These are phyloP conservation scores for Lachancea dasiensis DNA, from an alignment of 805 yeast genomes.

Conservation along the genomic window DNA sequence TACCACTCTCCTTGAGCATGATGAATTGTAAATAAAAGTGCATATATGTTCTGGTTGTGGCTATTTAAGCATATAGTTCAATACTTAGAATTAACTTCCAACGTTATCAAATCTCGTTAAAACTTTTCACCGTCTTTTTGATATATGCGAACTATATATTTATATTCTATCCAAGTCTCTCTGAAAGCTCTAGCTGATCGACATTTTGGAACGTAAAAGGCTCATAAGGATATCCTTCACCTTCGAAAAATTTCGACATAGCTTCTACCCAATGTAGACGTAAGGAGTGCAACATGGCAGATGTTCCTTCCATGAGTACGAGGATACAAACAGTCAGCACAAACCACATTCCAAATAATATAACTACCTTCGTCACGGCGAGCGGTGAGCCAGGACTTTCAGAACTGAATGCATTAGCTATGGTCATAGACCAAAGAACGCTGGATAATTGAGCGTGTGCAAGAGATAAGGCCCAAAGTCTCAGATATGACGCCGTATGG, in stretches of 20 bases:
- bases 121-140: conserved; percentile 2
- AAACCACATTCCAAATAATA: conserved; percentile 93
- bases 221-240: conserved; percentile 86
- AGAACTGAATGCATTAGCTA: conserved; percentile 65
- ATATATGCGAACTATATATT: conserved; percentile 3
- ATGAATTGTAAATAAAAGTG: conserved; percentile 16
- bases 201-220: conserved; percentile 66
- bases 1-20: conserved; percentile 12
- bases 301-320: conserved; percentile 97
- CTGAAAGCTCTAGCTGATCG: conserved; percentile 1
- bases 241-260: conserved; percentile 96
- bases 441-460: conserved; percentile 95
- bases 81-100: background rate
- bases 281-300: conserved; percentile 98
- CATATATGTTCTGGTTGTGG: background rate
- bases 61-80: background rate
- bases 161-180: background rate
- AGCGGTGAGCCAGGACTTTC: conserved; percentile 41
- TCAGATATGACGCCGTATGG: conserved; percentile 95
- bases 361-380: conserved; percentile 70
- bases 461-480: conserved; percentile 94
- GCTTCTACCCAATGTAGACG: conserved; percentile 99
- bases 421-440: conserved; percentile 96
- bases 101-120: background rate
- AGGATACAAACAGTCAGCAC: conserved; percentile 82